Conservation (phyloP, 345 rosid genomes). For the Eucalyptus sp. region DNA sequence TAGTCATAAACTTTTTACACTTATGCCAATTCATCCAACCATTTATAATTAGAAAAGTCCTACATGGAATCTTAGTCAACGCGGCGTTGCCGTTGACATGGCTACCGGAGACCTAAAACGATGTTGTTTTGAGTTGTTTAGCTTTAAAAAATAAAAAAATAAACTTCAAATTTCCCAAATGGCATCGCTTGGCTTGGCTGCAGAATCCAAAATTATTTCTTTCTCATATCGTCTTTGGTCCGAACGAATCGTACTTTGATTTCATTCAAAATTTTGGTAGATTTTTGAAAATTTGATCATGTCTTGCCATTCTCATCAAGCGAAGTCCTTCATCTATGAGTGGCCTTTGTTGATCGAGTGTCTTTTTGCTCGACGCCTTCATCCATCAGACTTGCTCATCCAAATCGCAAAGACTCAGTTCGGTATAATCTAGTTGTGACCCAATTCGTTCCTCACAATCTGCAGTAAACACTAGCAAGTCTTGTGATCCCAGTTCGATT, state of each 20-base stretch:
- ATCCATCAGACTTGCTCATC: accelerated
- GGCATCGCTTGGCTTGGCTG: background rate
- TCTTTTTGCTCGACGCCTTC: accelerated
- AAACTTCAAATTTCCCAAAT: background rate
- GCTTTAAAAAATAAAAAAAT: background rate
- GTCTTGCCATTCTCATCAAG: background rate
- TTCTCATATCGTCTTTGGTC: background rate
- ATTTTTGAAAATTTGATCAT: no score
- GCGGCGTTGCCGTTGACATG: accelerated
- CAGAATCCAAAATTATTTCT: no score
- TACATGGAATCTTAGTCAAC: no score
- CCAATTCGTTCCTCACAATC: no score
- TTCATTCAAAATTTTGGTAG: no score
- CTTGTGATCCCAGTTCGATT: background rate
- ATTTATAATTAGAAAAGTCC: no score
- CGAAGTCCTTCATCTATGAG: no score
- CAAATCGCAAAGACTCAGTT: accelerated
- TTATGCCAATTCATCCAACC: no score
- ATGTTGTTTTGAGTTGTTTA: background rate
- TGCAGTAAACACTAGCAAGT: background rate
- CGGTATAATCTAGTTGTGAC: background rate
- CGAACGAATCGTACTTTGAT: background rate
- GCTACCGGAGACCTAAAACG: accelerated
- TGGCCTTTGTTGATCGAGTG: background rate
- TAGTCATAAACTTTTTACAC: accelerated